These are phyloP conservation scores for Dispira simplex DNA, from an alignment of 192 early-diverging fungal genomes.

Conservation along the genomic window DNA sequence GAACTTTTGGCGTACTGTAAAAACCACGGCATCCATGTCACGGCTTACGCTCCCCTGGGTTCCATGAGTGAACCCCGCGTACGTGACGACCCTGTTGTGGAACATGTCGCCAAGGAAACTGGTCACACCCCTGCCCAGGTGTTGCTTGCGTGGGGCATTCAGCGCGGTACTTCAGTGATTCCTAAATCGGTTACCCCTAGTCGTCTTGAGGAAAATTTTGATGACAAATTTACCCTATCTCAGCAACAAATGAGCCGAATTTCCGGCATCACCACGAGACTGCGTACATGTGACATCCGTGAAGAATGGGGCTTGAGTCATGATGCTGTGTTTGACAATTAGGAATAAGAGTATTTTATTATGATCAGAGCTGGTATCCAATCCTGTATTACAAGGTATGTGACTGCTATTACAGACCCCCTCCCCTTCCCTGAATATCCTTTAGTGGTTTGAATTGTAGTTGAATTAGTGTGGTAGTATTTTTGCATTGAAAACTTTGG, in stretches of 20 bases:
- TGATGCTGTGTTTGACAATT: background rate
- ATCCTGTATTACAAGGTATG: slow-evolving; percentile 35
- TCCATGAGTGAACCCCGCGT: slow-evolving; percentile 15
- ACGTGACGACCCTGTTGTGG: slow-evolving; percentile 30
- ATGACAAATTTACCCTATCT: background rate
- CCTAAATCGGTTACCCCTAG: slow-evolving; percentile 58
- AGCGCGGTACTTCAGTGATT: slow-evolving; percentile 62
- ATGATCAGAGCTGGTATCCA: slow-evolving; percentile 28
- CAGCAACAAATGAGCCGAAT: background rate
- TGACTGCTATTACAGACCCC: slow-evolving; percentile 37
- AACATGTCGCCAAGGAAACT: slow-evolving; percentile 52
- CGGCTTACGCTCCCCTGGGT: slow-evolving; percentile 78
- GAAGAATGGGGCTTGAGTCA: background rate
- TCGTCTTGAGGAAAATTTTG: slow-evolving; percentile 38
- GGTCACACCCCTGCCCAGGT: slow-evolving; percentile 51
- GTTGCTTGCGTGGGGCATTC: slow-evolving; percentile 52
- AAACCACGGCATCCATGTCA: slow-evolving; percentile 49
- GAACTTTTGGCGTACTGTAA: slow-evolving; percentile 61
- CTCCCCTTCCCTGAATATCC: no score
- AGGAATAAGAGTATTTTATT: background rate
- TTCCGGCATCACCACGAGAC: background rate
- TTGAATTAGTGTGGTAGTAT: no score
- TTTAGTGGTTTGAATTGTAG: no score
- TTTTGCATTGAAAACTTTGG: no score
- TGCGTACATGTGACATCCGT: background rate